Percentiles rank a stretch among this genome's conserved stretches.
phyloP scores from a whole-genome alignment of 495 filamentous ascomycete species.

The Neurospora sp. region DNA sequence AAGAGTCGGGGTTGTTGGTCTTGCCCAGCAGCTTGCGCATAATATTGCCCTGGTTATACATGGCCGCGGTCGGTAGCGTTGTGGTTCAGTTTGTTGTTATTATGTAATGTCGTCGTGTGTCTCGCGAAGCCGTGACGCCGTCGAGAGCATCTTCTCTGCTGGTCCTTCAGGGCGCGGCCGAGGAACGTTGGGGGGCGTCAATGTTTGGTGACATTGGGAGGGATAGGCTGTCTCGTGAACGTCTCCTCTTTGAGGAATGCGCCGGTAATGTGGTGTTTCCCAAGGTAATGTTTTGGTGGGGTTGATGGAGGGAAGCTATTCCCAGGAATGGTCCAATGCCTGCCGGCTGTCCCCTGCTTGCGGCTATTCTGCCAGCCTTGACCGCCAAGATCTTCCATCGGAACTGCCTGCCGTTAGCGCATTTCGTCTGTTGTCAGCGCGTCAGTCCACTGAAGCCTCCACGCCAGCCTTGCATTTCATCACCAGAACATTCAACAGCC shows the following conservation, averaged over 20 bases:
- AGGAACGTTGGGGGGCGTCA: background rate
- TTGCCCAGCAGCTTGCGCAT: conserved; percentile 45
- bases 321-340: background rate
- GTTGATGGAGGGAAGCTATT: background rate
- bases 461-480: background rate
- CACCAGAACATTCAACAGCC: background rate
- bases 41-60: conserved; percentile 37
- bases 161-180: background rate
- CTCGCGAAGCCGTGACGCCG: background rate
- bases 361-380: background rate
- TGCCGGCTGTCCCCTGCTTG: background rate
- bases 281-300: background rate
- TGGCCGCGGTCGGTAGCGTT: conserved; percentile 3
- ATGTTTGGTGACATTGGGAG: background rate
- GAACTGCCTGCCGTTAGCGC: background rate
- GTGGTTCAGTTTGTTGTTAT: background rate
- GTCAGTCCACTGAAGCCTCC: background rate
- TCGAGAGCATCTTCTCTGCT: background rate
- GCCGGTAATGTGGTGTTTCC: background rate
- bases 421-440: background rate
- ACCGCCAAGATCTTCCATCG: background rate
- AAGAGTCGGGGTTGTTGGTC: conserved; percentile 18
- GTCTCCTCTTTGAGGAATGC: background rate
- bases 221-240: background rate
- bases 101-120: background rate